These are phyloP conservation scores for Suillus bovinus DNA, from an alignment of 768 basidiomycete genomes.

Conservation along the genomic window DNA sequence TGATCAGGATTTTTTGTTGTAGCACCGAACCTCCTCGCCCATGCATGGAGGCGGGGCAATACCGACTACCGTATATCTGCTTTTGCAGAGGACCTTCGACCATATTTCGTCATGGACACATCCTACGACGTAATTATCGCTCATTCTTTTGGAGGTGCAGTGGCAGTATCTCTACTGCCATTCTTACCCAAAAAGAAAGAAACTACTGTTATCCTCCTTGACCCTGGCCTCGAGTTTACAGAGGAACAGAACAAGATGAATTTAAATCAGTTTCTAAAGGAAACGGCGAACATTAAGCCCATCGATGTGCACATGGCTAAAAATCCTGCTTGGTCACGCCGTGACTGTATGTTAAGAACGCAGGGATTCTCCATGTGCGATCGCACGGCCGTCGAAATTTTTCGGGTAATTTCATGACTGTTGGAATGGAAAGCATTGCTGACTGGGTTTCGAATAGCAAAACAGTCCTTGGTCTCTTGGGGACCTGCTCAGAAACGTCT, in stretches of 20 bases:
- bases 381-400: neutral
- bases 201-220: neutral
- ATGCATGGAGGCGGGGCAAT: slow-evolving; percentile 3
- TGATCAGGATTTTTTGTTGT: slow-evolving; percentile 11
- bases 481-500: neutral
- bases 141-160: neutral
- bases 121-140: neutral
- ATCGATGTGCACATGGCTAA: slow-evolving; percentile 2
- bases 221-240: slow-evolving; percentile 7
- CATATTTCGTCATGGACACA: slow-evolving; percentile 5
- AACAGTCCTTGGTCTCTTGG: slow-evolving; percentile 24
- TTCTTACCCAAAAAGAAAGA: neutral
- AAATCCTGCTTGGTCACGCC: slow-evolving; percentile 23
- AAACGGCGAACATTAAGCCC: neutral
- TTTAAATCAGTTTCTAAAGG: neutral
- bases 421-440: neutral
- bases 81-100: slow-evolving; percentile 5
- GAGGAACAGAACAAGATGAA: neutral
- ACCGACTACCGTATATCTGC: slow-evolving; percentile 1
- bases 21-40: slow-evolving; percentile 11
- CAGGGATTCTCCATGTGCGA: slow-evolving; percentile 12
- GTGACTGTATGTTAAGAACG: slow-evolving; percentile 15
- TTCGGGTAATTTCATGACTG: neutral
- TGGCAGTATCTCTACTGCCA: neutral
- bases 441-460: neutral